phyloP scores from a whole-genome alignment of 2,329 filamentous ascomycete genomes.

The Calonectria fujianensis region DNA sequence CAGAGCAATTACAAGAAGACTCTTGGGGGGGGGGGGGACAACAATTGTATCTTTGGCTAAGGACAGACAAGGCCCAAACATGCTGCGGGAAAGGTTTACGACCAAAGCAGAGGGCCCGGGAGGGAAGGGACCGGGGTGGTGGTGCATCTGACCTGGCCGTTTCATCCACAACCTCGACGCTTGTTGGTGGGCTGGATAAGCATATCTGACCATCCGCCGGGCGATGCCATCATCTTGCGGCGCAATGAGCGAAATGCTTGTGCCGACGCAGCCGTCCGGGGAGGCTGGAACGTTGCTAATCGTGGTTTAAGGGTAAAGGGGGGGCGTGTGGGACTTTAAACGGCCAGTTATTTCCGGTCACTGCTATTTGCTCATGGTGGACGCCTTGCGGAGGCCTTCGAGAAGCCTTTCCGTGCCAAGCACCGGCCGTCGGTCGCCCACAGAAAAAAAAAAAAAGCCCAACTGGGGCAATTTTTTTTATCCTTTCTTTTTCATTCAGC shows the following conservation, averaged over 20 bases:
- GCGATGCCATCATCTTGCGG: conserved; percentile 55
- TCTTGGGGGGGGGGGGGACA: neutral
- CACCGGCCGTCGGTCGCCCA: conserved; percentile 40
- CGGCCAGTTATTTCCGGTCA: conserved; percentile 45
- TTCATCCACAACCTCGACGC: conserved; percentile 37
- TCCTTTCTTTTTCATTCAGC: neutral
- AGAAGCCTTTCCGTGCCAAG: conserved; percentile 53
- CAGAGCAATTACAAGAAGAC: neutral
- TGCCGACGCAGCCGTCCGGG: conserved; percentile 56
- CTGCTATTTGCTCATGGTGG: neutral
- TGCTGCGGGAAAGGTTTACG: neutral
- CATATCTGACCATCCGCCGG: conserved; percentile 55
- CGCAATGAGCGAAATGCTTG: conserved; percentile 51
- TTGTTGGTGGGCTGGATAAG: conserved; percentile 50
- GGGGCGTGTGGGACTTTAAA: conserved; percentile 43
- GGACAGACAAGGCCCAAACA: conserved; percentile 16
- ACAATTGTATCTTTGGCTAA: neutral
- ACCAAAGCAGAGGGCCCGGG: neutral
- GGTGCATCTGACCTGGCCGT: conserved; percentile 34
- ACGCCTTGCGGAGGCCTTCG: conserved; percentile 40
- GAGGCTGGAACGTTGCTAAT: conserved; percentile 40
- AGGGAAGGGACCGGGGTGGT: conserved; percentile 23
- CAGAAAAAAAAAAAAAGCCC: neutral
- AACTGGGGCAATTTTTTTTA: neutral
- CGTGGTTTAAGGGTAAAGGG: conserved; percentile 23